Evolutionary conservation across 371 early-diverging fungal genomes (phyloP).

Genomic region (Mortierella sp.): DNA sequence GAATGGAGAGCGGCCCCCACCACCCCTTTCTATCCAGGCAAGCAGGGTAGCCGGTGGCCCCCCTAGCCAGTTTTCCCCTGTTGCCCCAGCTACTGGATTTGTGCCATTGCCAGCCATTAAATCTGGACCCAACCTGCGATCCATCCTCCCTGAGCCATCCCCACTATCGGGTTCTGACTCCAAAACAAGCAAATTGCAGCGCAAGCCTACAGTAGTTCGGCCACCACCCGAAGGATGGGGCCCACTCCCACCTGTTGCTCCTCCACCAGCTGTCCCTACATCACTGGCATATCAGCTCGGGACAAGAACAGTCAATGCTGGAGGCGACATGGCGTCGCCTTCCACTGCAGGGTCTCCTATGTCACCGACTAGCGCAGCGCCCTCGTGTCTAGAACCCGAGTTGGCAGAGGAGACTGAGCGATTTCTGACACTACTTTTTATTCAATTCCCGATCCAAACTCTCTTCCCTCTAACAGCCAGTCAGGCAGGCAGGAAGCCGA

Average conservation of each 20-base stretch:
- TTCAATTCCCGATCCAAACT: constrained; percentile 56
- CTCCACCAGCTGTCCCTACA: constrained; percentile 45
- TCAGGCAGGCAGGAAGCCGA: constrained; percentile 8
- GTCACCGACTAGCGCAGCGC: constrained; percentile 34
- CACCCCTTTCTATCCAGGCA: constrained; percentile 18
- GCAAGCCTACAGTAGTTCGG: constrained; percentile 50
- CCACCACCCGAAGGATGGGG: constrained; percentile 58
- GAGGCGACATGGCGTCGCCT: constrained; percentile 3
- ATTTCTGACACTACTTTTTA: constrained; percentile 51
- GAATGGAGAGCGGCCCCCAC: constrained; percentile 37
- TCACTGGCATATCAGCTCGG: constrained; percentile 47
- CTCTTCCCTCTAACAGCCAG: constrained; percentile 42
- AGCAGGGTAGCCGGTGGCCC: not conserved
- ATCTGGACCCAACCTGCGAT: constrained; percentile 49
- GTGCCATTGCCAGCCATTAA: constrained; percentile 50
- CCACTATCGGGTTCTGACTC: constrained; percentile 43
- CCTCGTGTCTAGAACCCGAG: constrained; percentile 54
- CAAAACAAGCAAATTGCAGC: constrained; percentile 29
- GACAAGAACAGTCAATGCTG: constrained; percentile 30
- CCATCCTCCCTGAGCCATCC: constrained; percentile 37
- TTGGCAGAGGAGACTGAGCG: constrained; percentile 55
- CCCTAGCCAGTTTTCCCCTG: constrained; percentile 3
- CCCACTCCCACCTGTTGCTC: constrained; percentile 54
- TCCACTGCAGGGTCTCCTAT: constrained; percentile 14
- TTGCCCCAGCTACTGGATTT: constrained; percentile 35